These are phyloP conservation scores for Isabelozyma heimii DNA, from an alignment of 805 yeast species.

Conservation along the genomic window DNA sequence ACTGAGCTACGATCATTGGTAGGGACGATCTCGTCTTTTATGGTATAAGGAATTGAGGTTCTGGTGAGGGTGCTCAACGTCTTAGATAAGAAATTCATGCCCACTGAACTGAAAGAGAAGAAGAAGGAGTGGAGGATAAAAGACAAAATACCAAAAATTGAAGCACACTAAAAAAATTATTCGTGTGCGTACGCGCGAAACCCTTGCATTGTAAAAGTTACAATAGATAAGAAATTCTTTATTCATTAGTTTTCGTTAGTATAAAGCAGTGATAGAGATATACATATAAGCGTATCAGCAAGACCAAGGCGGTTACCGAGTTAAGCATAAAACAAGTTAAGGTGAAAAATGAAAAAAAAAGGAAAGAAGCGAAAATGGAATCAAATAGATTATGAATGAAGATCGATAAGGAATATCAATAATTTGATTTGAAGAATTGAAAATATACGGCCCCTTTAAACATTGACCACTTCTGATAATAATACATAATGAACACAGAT, in stretches of 20 bases:
- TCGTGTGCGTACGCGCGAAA: too few relatives aligned
- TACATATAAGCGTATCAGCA: too few relatives aligned
- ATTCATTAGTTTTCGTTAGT: too few relatives aligned
- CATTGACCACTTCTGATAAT: neutral
- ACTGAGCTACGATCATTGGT: conserved; percentile 33
- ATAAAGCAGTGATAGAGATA: too few relatives aligned
- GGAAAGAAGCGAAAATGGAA: too few relatives aligned
- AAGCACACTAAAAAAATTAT: too few relatives aligned
- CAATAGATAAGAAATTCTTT: too few relatives aligned
- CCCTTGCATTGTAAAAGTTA: too few relatives aligned
- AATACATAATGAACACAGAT: neutral
- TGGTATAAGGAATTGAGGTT: conserved; percentile 53
- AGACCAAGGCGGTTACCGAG: too few relatives aligned
- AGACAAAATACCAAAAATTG: neutral
- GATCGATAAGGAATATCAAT: neutral
- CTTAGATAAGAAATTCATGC: conserved; percentile 68
- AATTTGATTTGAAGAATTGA: neutral
- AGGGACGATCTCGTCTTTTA: conserved; percentile 44
- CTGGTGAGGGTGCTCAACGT: conserved; percentile 60
- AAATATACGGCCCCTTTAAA: neutral
- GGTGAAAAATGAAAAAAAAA: too few relatives aligned
- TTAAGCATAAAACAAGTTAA: too few relatives aligned
- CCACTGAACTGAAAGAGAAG: neutral
- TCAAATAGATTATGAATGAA: too few relatives aligned
- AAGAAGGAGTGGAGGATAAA: neutral